phyloP scores from a whole-genome alignment of 2,329 filamentous ascomycete species.

The Botrytis aclada region DNA sequence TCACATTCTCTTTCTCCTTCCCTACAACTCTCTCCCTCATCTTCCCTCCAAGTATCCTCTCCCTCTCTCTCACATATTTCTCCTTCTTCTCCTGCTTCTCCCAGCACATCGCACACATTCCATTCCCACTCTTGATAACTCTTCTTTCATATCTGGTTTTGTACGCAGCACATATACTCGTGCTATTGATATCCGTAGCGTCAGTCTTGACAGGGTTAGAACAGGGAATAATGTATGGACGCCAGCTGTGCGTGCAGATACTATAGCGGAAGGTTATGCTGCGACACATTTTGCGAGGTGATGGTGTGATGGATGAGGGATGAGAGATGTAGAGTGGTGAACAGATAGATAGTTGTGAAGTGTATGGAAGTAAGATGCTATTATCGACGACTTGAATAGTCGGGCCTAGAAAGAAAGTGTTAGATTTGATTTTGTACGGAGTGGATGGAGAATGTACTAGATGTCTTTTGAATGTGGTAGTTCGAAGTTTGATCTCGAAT shows the following conservation, averaged over 20 bases:
- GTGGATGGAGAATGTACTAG: no score
- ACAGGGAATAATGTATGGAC: background rate
- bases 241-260: conserved; percentile 1
- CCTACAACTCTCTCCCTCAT: background rate
- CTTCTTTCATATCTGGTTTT: background rate
- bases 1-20: background rate
- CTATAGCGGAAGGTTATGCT: background rate
- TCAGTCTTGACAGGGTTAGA: background rate
- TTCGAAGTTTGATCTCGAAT: background rate
- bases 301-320: background rate
- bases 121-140: conserved; percentile 5
- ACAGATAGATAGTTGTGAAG: background rate
- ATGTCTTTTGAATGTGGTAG: background rate
- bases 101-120: conserved; percentile 1
- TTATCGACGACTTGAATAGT: background rate
- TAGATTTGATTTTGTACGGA: background rate
- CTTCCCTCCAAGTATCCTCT: background rate
- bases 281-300: background rate
- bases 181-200: background rate
- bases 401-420: background rate
- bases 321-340: background rate
- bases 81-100: background rate
- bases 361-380: background rate
- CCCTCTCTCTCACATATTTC: no score
- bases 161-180: background rate